A percentile compares a stretch with the other conserved stretches of the same genome.
phyloP scores from a whole-genome alignment of 305 asterid genomes.

The Fraxinus ornus region DNA sequence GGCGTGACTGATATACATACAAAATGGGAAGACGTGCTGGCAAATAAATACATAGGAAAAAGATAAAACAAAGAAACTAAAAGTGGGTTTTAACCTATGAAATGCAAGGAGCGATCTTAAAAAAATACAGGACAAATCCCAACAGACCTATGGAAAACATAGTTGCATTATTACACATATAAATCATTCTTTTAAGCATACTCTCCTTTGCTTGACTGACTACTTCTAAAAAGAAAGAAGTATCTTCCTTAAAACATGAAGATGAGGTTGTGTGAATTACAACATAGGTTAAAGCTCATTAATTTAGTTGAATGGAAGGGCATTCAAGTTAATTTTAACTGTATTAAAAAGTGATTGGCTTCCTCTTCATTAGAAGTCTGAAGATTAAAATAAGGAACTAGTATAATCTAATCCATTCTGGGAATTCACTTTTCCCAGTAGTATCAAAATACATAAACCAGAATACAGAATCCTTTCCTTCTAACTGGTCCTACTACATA shows the following conservation, averaged over 20 bases:
- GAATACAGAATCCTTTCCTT: not conserved
- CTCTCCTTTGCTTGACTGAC: constrained; percentile 5
- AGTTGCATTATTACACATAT: not conserved
- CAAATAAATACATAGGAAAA: constrained; percentile 9
- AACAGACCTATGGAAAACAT: not conserved
- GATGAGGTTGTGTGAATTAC: not conserved
- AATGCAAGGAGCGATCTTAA: not conserved
- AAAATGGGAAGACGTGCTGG: not conserved
- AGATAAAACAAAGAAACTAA: not conserved
- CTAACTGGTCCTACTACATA: constrained; percentile 7
- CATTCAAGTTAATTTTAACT: not conserved
- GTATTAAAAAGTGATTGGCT: not conserved
- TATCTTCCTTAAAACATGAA: not conserved
- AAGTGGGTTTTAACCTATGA: constrained; percentile 10
- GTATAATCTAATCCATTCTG: not conserved
- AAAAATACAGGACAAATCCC: not conserved
- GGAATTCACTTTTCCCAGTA: not conserved
- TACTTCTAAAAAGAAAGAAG: not conserved
- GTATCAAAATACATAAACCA: constrained; percentile 10
- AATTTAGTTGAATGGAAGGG: not conserved
- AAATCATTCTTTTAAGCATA: not conserved
- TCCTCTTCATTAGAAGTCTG: not conserved
- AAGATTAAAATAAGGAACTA: not conserved
- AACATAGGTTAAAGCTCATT: constrained; percentile 5
- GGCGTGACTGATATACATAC: not conserved